Evolutionary conservation across 139 green algal genomes (phyloP).

Genomic region (Tetraselmis striata): DNA sequence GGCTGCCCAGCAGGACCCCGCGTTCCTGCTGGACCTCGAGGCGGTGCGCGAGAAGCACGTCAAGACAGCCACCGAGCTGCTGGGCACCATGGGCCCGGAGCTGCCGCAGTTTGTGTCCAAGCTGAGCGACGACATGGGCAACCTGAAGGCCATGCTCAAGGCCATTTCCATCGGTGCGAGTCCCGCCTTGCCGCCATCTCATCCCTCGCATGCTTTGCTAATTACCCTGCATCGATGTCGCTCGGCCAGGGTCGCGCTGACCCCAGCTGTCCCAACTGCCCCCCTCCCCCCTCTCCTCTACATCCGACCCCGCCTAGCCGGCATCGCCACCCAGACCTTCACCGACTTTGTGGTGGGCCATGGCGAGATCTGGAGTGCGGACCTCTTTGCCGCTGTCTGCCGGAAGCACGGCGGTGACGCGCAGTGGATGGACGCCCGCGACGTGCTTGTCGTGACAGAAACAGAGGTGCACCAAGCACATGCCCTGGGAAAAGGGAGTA

Average conservation of each 20-base stretch:
- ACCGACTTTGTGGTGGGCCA: slow-evolving; percentile 95
- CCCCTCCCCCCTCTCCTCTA: no score
- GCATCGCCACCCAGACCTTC: slow-evolving; percentile 83
- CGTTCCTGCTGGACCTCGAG: slow-evolving; percentile 78
- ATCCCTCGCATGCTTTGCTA: not conserved
- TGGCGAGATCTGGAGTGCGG: slow-evolving; percentile 95
- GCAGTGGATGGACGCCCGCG: slow-evolving; percentile 86
- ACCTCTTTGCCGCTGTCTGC: slow-evolving; percentile 63
- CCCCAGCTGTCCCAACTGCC: no score
- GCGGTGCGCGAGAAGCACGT: slow-evolving; percentile 87
- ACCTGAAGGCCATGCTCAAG: slow-evolving; percentile 92
- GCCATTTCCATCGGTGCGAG: slow-evolving; percentile 73
- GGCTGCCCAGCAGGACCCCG: slow-evolving; percentile 53
- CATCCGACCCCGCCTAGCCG: no score
- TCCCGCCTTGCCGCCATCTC: not conserved
- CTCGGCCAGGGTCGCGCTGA: no score
- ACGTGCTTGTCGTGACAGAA: slow-evolving; percentile 73
- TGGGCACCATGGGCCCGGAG: slow-evolving; percentile 45
- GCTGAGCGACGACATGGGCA: slow-evolving; percentile 78
- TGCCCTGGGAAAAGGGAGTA: no score
- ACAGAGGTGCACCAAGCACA: no score
- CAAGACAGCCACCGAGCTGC: slow-evolving; percentile 67
- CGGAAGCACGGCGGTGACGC: slow-evolving; percentile 47
- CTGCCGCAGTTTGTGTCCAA: slow-evolving; percentile 65
- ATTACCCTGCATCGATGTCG: no score